These are phyloP conservation scores for Puccinia hordei DNA, from an alignment of 1,284 basidiomycete genomes.

Conservation along the genomic window DNA sequence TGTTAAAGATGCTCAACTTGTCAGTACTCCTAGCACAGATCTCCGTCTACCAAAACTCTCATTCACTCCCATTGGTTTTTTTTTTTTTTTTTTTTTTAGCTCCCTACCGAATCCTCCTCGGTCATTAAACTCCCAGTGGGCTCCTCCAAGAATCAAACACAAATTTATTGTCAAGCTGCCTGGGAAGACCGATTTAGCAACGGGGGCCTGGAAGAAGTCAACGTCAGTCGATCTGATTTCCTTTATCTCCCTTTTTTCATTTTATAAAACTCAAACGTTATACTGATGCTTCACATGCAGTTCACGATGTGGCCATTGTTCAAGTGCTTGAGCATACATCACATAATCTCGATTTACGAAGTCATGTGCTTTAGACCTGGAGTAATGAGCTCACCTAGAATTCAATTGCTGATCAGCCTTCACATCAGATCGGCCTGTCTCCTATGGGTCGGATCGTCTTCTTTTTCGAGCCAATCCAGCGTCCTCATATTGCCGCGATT, in stretches of 20 bases:
- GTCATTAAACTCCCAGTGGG: slow-evolving; percentile 34
- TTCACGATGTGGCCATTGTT: slow-evolving; percentile 98
- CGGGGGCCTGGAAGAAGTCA: slow-evolving; percentile 41
- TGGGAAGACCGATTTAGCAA: slow-evolving; percentile 37
- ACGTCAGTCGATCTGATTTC: slow-evolving; percentile 31
- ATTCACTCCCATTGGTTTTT: too few relatives aligned
- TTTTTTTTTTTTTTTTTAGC: neutral
- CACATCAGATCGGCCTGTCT: slow-evolving; percentile 72
- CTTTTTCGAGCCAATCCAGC: slow-evolving; percentile 79
- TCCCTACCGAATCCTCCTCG: slow-evolving; percentile 16
- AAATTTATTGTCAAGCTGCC: slow-evolving; percentile 45
- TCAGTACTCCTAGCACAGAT: slow-evolving; percentile 55
- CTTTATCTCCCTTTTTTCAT: too few relatives aligned
- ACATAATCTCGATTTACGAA: slow-evolving; percentile 90
- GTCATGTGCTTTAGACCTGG: slow-evolving; percentile 11
- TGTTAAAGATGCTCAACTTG: slow-evolving; percentile 59
- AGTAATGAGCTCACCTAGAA: neutral
- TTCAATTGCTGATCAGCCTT: too few relatives aligned
- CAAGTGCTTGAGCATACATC: slow-evolving; percentile 89
- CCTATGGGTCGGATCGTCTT: slow-evolving; percentile 88
- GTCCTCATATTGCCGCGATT: slow-evolving; percentile 77
- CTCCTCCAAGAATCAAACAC: slow-evolving; percentile 29
- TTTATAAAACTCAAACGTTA: too few relatives aligned
- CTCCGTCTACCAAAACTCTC: neutral
- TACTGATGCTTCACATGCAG: slow-evolving; percentile 60